Evolutionary conservation across 139 green algal species (phyloP), one percentile per base, ranked within the genome.

Genomic region (Chlorella vulgaris): DNA sequence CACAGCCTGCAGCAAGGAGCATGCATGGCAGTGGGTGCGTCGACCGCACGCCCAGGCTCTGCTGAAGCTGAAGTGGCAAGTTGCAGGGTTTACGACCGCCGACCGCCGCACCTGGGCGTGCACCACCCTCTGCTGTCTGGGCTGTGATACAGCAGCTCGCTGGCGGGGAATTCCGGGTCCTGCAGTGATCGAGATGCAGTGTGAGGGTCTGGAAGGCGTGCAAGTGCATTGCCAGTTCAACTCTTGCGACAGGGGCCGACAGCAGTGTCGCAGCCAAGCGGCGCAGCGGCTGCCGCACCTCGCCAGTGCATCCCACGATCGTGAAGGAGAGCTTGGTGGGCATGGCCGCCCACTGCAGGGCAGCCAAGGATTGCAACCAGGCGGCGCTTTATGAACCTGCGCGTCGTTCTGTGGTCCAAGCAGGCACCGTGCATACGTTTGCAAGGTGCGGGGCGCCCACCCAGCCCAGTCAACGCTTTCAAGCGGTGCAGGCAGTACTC

Each of bases 61-160:
- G n/a, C n/a, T n/a, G n/a, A 58, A 58, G 47, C 15, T 58, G 15
- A 15, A 10, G 15, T 15, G 15, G 13, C 10, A 58, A 58, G 18
- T 65, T 29, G 55, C 55, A 94, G 92, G 78, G 90, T 96, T 87
- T 68, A 63, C 53, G 1, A n/a, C 40, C 70, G 28, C 40, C 70
- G 8, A 13, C 43, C 28, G n/a, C 47, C 70, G 29, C 61, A 94
- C 93, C 92, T 93, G 22, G 93, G 87, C 36, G 87, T 91, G 79
- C 96, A 92, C 94, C 94, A 98, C 51, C 94, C 94, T 29, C 89
- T 75, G 3, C 91, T 94, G 47, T 98, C 91, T 10, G 88, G 86
- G 73, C 82, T 94, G 75, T 97, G 89, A 43, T 86, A 92, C 10
- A 95, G 84, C 19, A 98, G 88, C 87, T 97, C 94, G 6, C 83